These are phyloP conservation scores for Peronosclerospora sorghi DNA, from an alignment of 352 stramenopile species.

Conservation along the genomic window DNA sequence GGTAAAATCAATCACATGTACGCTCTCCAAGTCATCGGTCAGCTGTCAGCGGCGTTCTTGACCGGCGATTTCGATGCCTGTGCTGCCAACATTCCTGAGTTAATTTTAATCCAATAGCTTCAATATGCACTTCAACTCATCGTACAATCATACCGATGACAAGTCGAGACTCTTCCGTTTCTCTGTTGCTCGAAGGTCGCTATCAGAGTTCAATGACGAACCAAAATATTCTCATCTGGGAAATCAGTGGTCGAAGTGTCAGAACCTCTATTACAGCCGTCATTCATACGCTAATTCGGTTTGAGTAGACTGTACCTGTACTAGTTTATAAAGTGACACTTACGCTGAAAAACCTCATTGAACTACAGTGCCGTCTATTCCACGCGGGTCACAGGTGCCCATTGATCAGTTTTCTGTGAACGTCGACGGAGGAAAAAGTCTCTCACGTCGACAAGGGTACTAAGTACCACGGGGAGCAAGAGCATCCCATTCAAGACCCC, in stretches of 20 bases:
- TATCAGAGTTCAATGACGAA: no score
- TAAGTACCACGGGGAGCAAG: slow-evolving; percentile 53
- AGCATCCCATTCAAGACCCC: slow-evolving; percentile 72
- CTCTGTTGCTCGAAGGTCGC: no score
- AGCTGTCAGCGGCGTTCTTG: slow-evolving; percentile 44
- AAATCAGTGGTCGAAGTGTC: no score
- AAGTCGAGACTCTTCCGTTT: no score
- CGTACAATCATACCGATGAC: no score
- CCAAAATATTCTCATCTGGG: no score
- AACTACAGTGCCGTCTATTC: slow-evolving; percentile 16
- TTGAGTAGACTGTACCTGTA: no score
- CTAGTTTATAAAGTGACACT: no score
- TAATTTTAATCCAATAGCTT: slow-evolving; percentile 14
- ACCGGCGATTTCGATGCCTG: slow-evolving; percentile 17
- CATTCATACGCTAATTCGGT: no score
- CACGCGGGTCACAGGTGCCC: slow-evolving; percentile 19
- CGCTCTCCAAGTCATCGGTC: slow-evolving; percentile 29
- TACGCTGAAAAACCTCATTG: no score
- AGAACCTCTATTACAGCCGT: no score
- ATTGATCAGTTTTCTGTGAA: slow-evolving; percentile 13
- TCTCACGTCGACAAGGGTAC: slow-evolving; percentile 35
- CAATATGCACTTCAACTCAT: no score
- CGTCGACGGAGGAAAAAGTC: slow-evolving; percentile 27
- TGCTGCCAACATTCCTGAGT: slow-evolving; percentile 27
- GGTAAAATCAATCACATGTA: slow-evolving; percentile 36